These are phyloP conservation scores for Rhodomyrtus tomentosa DNA, from an alignment of 345 rosid genomes.

Conservation along the genomic window DNA sequence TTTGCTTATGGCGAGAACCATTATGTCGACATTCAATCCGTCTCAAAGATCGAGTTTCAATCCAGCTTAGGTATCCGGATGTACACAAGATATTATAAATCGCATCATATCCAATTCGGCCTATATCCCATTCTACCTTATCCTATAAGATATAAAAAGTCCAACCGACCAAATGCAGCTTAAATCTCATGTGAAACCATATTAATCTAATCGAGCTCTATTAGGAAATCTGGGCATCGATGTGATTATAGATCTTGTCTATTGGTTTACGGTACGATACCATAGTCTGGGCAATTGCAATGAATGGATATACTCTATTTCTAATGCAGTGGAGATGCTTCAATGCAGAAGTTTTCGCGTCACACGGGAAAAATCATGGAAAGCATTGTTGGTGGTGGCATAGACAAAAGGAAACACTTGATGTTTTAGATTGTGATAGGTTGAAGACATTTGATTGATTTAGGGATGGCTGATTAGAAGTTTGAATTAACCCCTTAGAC, in stretches of 20 bases:
- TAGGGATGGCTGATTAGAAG: background rate
- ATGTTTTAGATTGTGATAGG: background rate
- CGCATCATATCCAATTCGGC: background rate
- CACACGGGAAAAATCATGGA: background rate
- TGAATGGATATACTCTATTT: conserved; percentile 3
- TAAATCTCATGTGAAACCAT: background rate
- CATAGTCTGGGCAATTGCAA: background rate
- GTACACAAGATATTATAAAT: background rate
- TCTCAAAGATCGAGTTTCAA: background rate
- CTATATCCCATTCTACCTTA: background rate
- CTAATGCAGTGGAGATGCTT: conserved; percentile 12
- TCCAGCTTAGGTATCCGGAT: background rate
- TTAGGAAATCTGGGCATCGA: background rate
- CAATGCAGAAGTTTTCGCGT: background rate
- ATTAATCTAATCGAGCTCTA: background rate
- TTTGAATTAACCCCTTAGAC: background rate
- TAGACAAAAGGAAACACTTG: background rate
- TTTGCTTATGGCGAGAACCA: background rate
- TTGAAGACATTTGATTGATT: background rate
- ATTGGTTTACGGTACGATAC: background rate
- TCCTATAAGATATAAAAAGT: background rate
- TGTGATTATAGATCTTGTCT: background rate
- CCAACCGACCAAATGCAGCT: background rate
- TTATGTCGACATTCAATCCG: background rate
- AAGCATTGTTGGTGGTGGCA: background rate